A percentile compares a stretch with the other conserved stretches of the same genome.
Conservation (phyloP, 192 early-diverging fungal genomes). For the Chytriomyces sp. region DNA sequence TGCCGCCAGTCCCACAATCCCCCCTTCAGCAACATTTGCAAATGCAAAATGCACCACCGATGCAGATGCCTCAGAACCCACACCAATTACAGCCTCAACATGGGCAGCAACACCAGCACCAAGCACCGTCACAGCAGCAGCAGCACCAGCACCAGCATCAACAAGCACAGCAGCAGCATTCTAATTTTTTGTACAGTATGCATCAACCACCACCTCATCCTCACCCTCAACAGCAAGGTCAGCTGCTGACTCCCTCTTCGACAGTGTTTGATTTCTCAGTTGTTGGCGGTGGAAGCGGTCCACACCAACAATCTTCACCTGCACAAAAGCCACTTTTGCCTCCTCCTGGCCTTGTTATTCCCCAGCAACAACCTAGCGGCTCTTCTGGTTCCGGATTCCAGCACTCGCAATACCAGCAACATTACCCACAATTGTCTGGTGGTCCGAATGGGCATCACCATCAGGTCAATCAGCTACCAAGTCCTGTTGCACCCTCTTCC, state of each 20-base stretch:
- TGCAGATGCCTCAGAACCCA: neutral
- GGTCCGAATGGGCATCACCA: neutral
- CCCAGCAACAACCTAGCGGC: neutral
- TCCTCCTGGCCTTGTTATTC: neutral
- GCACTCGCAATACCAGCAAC: neutral
- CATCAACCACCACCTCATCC: neutral
- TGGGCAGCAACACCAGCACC: neutral
- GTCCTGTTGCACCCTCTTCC: neutral
- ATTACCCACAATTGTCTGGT: neutral
- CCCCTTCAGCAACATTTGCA: neutral
- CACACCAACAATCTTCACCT: neutral
- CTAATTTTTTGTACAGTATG: no score
- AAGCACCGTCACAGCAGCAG: neutral
- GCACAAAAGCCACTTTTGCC: neutral
- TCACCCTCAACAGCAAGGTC: neutral
- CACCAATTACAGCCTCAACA: neutral
- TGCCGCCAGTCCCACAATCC: neutral
- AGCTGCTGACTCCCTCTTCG: conserved; percentile 17
- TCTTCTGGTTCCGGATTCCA: neutral
- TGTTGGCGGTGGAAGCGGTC: neutral
- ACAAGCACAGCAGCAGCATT: conserved; percentile 3
- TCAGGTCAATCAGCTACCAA: conserved; percentile 5
- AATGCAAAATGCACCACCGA: neutral
- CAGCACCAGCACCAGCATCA: conserved; percentile 3
- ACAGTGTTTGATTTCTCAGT: conserved; percentile 24